Conservation (phyloP, 2,329 filamentous ascomycete genomes). For the Raffaelea arxii region DNA sequence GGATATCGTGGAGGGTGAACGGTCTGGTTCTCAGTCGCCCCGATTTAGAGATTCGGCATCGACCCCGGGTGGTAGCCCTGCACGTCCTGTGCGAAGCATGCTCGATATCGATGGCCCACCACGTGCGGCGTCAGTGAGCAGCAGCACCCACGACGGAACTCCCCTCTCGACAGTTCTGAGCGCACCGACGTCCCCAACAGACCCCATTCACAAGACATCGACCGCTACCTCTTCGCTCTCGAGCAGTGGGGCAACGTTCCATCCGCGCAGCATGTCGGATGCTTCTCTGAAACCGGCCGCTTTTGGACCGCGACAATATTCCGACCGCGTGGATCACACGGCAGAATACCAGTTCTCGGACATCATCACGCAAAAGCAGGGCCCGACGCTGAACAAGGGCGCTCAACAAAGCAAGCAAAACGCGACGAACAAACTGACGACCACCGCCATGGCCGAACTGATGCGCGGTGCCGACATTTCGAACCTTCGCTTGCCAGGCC, state of each 20-base stretch:
- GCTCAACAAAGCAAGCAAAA: slow-evolving; percentile 27
- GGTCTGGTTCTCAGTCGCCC: slow-evolving; percentile 15
- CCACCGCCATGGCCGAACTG: slow-evolving; percentile 40
- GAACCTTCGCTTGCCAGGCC: slow-evolving; percentile 38
- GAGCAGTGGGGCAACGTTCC: slow-evolving; percentile 15
- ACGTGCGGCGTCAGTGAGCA: slow-evolving; percentile 30
- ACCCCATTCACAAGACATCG: slow-evolving; percentile 10
- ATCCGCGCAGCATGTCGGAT: slow-evolving; percentile 48
- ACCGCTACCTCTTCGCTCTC: too few species aligned
- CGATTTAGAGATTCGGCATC: slow-evolving; percentile 22
- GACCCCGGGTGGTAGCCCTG: not conserved
- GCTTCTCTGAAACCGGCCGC: slow-evolving; percentile 36
- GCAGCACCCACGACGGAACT: slow-evolving; percentile 41
- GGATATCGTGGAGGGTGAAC: slow-evolving; percentile 42
- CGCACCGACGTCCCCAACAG: slow-evolving; percentile 36
- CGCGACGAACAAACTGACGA: not conserved
- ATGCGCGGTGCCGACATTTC: slow-evolving; percentile 42
- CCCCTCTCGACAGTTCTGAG: slow-evolving; percentile 27
- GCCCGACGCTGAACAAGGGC: slow-evolving; percentile 39
- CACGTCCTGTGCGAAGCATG: slow-evolving; percentile 54
- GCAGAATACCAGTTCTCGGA: slow-evolving; percentile 52
- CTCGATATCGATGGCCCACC: slow-evolving; percentile 44
- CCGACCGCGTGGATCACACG: slow-evolving; percentile 29
- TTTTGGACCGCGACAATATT: slow-evolving; percentile 30
- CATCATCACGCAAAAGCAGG: slow-evolving; percentile 43